Conservation (phyloP, 2,329 filamentous ascomycete species). For the Aspergillus vadensis region DNA sequence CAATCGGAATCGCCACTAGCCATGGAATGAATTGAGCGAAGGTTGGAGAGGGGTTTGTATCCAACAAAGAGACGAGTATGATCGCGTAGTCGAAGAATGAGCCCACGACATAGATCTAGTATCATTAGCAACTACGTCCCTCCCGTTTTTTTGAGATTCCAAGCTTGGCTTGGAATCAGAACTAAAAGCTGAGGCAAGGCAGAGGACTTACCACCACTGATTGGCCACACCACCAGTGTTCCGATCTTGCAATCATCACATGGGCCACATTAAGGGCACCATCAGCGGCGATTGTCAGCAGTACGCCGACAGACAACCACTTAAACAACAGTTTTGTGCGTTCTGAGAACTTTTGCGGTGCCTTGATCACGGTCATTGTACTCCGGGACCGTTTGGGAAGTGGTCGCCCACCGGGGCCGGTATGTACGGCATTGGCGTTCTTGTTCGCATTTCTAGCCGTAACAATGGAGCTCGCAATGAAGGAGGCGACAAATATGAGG, state of each 20-base stretch:
- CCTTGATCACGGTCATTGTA: slow-evolving; percentile 52
- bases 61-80: slow-evolving; percentile 81
- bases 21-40: slow-evolving; percentile 79
- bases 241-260: slow-evolving; percentile 65
- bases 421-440: slow-evolving; percentile 53
- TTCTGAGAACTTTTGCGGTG: slow-evolving; percentile 62
- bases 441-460: slow-evolving; percentile 52
- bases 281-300: slow-evolving; percentile 75
- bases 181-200: not conserved
- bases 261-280: slow-evolving; percentile 73
- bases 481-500: slow-evolving; percentile 63
- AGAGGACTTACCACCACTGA: slow-evolving; percentile 65
- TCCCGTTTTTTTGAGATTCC: not conserved
- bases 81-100: slow-evolving; percentile 86
- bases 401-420: slow-evolving; percentile 86
- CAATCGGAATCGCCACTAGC: slow-evolving; percentile 70
- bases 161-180: not conserved
- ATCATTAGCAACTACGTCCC: slow-evolving; percentile 9
- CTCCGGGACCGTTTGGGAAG: slow-evolving; percentile 67
- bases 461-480: slow-evolving; percentile 62
- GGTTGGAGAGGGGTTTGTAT: slow-evolving; percentile 79
- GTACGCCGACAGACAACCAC: slow-evolving; percentile 69
- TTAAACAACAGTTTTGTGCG: slow-evolving; percentile 72
- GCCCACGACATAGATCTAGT: slow-evolving; percentile 79
- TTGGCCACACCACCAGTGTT: slow-evolving; percentile 82